Evolutionary conservation across 2,329 filamentous ascomycete species (phyloP), one percentile per base, ranked within the genome.

Genomic region (Podosphaera aphanis): DNA sequence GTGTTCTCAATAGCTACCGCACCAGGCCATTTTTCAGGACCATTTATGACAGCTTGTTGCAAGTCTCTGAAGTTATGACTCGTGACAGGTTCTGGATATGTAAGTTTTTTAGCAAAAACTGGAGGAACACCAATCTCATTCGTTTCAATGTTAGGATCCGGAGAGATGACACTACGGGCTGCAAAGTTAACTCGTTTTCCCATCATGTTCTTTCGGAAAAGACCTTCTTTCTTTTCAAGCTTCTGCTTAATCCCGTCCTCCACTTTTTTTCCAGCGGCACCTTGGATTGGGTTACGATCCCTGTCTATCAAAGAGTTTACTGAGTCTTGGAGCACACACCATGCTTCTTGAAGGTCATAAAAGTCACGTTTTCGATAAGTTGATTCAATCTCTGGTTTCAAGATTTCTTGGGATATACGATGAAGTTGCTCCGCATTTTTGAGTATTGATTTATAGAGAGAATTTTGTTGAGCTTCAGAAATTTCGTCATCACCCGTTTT

Each of bases 181-280:
- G 90, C 90, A 60, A 90, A 95, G 62, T 98, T 95, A 64, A 98
- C 90, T 67, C 90, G 85, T 69, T 98, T 98, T 49, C 90, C 90
- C 90, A 98, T 98, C 90, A 98, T 95, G 63, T 98, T 94, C 68
- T 93, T 95, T 56, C 90, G 73, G 68, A 98, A 98, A 25, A 98
- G 70, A 52, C 90, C 90, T 59, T 98, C 92, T 64, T 98, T 98
- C 69, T 98, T 98, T 64, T 98, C 90, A 23, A 98, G 70, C 59
- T 86, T 81, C 60, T 98, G 90, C 64, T 98, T 98, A 64, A 98
- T 93, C 54, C 92, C 90, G 51, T 93, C 86, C 50, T 92, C 83
- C 45, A 83, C 80, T 47, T 77, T 71, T 56, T 79, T 78, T 13
- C 77, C 83, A 23, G 84, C 83, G 16, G 75, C 69, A 44, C 84